These are phyloP conservation scores for Phanerochaete sordida DNA, from an alignment of 768 basidiomycete species.

Conservation along the genomic window DNA sequence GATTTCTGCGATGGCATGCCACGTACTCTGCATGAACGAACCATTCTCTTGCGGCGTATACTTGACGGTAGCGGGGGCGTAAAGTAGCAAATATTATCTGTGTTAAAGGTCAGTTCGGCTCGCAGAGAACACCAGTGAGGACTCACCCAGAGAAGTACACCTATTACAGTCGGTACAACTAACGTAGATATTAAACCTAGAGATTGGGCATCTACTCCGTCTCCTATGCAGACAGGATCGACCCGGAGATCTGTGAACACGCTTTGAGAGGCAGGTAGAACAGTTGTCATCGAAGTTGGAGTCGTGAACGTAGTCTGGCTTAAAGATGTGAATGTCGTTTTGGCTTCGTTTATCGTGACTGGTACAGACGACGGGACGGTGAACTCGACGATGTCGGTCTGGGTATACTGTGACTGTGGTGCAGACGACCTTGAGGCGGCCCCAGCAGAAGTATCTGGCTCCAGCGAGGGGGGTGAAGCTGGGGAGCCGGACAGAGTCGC, in stretches of 20 bases:
- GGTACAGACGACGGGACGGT: constrained; percentile 13
- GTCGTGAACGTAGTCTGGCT: constrained; percentile 29
- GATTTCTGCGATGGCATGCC: not conserved
- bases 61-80: constrained; percentile 65
- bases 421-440: not conserved
- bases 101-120: not conserved
- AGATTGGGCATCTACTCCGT: constrained; percentile 60
- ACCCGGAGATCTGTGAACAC: constrained; percentile 15
- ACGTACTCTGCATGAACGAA: constrained; percentile 69
- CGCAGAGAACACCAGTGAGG: not conserved
- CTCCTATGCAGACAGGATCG: constrained; percentile 56
- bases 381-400: not conserved
- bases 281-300: constrained; percentile 10
- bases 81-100: constrained; percentile 67
- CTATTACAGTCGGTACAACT: constrained; percentile 53
- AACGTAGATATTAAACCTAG: constrained; percentile 58
- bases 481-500: constrained; percentile 8
- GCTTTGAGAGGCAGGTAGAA: constrained; percentile 14
- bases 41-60: constrained; percentile 75
- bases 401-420: not conserved
- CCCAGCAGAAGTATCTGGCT: not conserved
- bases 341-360: constrained; percentile 35
- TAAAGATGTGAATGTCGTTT: constrained; percentile 41
- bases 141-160: constrained; percentile 69
- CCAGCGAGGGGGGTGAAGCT: constrained; percentile 11